Evolutionary conservation across 768 basidiomycete species (phyloP), one percentile per base, ranked within the genome.

Genomic region (Agaricus sinodeliciosus): DNA sequence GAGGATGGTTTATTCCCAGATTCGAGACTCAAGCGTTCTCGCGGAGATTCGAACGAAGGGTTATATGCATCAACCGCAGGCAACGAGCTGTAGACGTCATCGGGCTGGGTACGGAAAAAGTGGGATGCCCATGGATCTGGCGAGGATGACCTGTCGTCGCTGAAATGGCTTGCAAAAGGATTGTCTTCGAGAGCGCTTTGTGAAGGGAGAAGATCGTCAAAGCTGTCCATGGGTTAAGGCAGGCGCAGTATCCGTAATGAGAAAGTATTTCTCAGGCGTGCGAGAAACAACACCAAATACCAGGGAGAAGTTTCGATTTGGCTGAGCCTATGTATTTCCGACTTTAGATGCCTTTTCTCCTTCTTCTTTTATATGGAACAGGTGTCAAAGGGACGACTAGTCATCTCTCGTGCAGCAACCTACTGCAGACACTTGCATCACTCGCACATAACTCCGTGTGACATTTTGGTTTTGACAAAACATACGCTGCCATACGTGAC

Each of bases 91-190:
- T 68, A 68, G 7, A 60, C 61, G 48, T 70, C 67, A 31, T 63
- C 57, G 58, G 68, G 35, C 41, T 66, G 56, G 57, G 62, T 62
- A 42, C 62, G 63, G 40, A 72, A 72, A 56, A 75, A 82, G 36
- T 80, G 82, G 54, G 76, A 78, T 3, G 84, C 71, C 87, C 87
- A 90, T 58, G 87, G 87, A 65, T 90, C 87, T 40, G 85, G 84
- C 16, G 87, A 87, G 58, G 67, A 63, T 18, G 85, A 81, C 40
- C 86, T 77, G 15, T 35, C 53, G 54, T 78, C 77, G n/a, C 76
- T 70, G 59, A 87, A 88, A 4, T 84, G 84, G 63, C 86, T 81
- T 36, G 80, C 80, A 55, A 90, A 90, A 0, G 87, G 87, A 59
- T 90, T 89, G 52, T 81, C 76, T 63, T 87, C 84, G n/a, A 88